These are phyloP conservation scores for Cairneyella variabilis DNA, from an alignment of 495 filamentous ascomycete species.

Conservation along the genomic window DNA sequence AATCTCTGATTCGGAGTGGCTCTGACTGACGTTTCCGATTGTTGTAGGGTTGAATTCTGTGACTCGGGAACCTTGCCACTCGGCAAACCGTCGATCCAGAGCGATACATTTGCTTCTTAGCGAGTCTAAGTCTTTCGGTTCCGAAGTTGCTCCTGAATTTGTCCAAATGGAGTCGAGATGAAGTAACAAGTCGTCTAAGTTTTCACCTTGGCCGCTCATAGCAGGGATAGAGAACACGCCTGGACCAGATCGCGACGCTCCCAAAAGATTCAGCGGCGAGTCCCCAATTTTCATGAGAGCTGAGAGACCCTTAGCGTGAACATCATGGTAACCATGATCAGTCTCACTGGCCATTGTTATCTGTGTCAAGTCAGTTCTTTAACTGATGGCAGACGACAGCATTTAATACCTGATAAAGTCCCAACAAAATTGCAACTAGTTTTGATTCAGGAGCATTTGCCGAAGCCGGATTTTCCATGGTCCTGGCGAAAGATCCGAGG, in stretches of 20 bases:
- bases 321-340: background rate
- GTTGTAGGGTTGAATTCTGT: background rate
- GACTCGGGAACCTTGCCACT: constrained; percentile 4
- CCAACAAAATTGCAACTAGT: constrained; percentile 25
- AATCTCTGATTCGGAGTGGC: background rate
- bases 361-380: background rate
- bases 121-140: background rate
- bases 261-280: constrained; percentile 7
- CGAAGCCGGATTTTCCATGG: constrained; percentile 16
- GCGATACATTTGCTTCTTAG: background rate
- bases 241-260: background rate
- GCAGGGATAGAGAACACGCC: constrained; percentile 4
- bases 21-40: background rate
- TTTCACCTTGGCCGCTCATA: background rate
- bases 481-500: constrained; percentile 22
- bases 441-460: constrained; percentile 20
- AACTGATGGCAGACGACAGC: too few species aligned
- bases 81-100: background rate
- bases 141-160: background rate
- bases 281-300: constrained; percentile 5
- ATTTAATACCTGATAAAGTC: constrained; percentile 30
- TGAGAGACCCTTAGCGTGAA: constrained; percentile 11
- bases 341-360: constrained; percentile 5
- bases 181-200: constrained; percentile 7
- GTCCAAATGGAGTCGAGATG: constrained; percentile 1